These are phyloP conservation scores for Lophiostoma macrostomum DNA, from an alignment of 495 filamentous ascomycete species.

Conservation along the genomic window DNA sequence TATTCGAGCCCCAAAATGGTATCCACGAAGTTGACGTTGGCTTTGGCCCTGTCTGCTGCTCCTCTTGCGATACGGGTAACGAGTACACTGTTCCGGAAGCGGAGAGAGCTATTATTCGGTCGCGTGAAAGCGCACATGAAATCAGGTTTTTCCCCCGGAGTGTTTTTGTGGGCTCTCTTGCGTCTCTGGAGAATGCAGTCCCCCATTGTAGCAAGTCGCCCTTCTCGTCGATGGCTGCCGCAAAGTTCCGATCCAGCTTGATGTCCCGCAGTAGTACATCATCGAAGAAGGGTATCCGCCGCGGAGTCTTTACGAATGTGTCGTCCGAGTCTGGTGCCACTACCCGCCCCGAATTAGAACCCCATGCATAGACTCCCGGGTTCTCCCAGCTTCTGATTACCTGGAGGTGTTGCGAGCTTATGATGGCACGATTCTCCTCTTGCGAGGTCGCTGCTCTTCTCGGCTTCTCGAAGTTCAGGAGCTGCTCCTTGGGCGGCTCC, in stretches of 20 bases:
- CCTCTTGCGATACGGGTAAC: slow-evolving; percentile 68
- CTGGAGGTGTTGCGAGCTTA: slow-evolving; percentile 76
- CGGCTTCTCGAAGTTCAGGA: slow-evolving; percentile 59
- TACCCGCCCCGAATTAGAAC: slow-evolving; percentile 79
- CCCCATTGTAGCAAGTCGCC: slow-evolving; percentile 95
- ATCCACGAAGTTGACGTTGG: slow-evolving; percentile 65
- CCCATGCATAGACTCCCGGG: slow-evolving; percentile 91
- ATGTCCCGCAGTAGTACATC: slow-evolving; percentile 81
- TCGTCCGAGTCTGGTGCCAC: slow-evolving; percentile 82
- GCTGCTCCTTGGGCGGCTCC: slow-evolving; percentile 39
- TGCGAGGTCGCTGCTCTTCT: slow-evolving; percentile 50
- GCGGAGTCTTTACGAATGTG: slow-evolving; percentile 69
- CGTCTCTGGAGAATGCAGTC: slow-evolving; percentile 60
- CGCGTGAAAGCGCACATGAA: slow-evolving; percentile 68
- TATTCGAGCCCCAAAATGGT: slow-evolving; percentile 62
- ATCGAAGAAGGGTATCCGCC: slow-evolving; percentile 78
- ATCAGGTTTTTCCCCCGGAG: slow-evolving; percentile 76
- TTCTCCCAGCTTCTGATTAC: slow-evolving; percentile 85
- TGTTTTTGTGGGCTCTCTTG: slow-evolving; percentile 62
- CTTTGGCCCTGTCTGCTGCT: slow-evolving; percentile 65
- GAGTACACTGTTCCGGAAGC: slow-evolving; percentile 82
- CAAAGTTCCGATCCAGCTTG: slow-evolving; percentile 77
- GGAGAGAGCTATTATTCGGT: slow-evolving; percentile 77
- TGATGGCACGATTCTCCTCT: slow-evolving; percentile 67
- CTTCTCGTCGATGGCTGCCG: slow-evolving; percentile 82